Base-by-base conservation (phyloP, 371 early-diverging fungal genomes). In the Mortierella sp. region DNA sequence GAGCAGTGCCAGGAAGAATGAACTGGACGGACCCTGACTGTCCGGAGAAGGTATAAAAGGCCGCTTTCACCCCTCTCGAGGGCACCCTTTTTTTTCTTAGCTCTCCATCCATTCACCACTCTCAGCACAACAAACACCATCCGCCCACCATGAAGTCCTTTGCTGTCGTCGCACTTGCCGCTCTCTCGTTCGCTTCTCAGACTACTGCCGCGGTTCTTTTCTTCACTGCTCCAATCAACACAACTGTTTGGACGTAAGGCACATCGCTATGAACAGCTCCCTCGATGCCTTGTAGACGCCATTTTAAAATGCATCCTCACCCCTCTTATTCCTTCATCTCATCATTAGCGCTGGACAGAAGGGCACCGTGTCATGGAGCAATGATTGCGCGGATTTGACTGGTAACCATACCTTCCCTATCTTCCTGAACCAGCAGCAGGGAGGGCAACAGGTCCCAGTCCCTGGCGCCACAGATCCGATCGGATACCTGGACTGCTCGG, bases 291-390 rank as follows among this genome's bases (percentile, higher is more conserved):
- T n/a, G n/a, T n/a, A n/a, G n/a, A n/a, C n/a, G n/a, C n/a, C n/a
- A n/a, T n/a, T n/a, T n/a, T n/a, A n/a, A n/a, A n/a, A n/a, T n/a
- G n/a, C n/a, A n/a, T n/a, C n/a, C n/a, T n/a, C n/a, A n/a, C n/a
- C n/a, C n/a, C n/a, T n/a, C n/a, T n/a, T 27, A n/a, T 9, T 23
- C 9, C 8, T 26, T 14, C 42, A 2, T 19, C 16, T 28, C 41
- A 19, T 14, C 30, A 18, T 48, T 46, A 57, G 66, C 16, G 72
- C 80, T 28, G 86, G 86, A 31, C 42, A 61, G 23, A 21, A 57
- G 5, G 72, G 72, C 41, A 79, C 76, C 14, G 76, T 85, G n/a
- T 63, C 74, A 5, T 85, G 86, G 86, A 69, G 70, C 51, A 72
- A 82, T 46, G 62, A 67, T 2, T 80, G 83, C 58, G 27, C 58